A percentile compares a stretch with the other conserved stretches of the same genome.
Conservation (phyloP, 2,329 filamentous ascomycete genomes). For the Keithomyces neogunnii region DNA sequence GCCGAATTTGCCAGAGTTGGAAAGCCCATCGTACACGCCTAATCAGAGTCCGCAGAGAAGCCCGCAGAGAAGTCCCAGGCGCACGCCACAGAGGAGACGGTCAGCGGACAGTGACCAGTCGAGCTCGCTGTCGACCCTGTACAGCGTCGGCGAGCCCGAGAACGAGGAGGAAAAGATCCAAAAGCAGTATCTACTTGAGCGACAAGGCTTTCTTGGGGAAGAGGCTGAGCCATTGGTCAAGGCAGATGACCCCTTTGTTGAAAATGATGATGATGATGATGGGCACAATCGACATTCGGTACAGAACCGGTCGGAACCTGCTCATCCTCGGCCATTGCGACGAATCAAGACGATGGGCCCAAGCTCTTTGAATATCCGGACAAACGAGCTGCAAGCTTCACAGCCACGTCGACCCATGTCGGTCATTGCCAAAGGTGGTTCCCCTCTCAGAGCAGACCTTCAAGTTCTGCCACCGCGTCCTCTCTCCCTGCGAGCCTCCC, state of each 20-base stretch:
- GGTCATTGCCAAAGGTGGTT: not conserved
- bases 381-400: not conserved
- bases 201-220: not conserved
- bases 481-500: slow-evolving; percentile 7
- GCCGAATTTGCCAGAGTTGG: slow-evolving; percentile 5
- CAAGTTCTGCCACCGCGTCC: not conserved
- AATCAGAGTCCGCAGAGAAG: slow-evolving; percentile 12
- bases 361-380: slow-evolving; percentile 5
- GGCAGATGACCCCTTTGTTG: slow-evolving; percentile 24
- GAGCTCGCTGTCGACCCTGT: slow-evolving; percentile 47
- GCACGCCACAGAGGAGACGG: slow-evolving; percentile 13
- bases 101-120: slow-evolving; percentile 37
- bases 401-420: not conserved
- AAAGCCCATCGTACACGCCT: slow-evolving; percentile 8
- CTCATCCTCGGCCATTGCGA: slow-evolving; percentile 10
- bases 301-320: slow-evolving; percentile 2
- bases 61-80: slow-evolving; percentile 10
- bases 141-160: slow-evolving; percentile 43
- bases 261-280: slow-evolving; percentile 4
- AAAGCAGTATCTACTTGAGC: slow-evolving; percentile 2
- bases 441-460: not conserved
- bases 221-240: not conserved
- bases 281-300: not conserved
- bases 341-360: slow-evolving; percentile 15
- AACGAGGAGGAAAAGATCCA: slow-evolving; percentile 17